These are phyloP conservation scores for Hypoxylon sp. DNA, from an alignment of 2,329 filamentous ascomycete species.

Conservation along the genomic window DNA sequence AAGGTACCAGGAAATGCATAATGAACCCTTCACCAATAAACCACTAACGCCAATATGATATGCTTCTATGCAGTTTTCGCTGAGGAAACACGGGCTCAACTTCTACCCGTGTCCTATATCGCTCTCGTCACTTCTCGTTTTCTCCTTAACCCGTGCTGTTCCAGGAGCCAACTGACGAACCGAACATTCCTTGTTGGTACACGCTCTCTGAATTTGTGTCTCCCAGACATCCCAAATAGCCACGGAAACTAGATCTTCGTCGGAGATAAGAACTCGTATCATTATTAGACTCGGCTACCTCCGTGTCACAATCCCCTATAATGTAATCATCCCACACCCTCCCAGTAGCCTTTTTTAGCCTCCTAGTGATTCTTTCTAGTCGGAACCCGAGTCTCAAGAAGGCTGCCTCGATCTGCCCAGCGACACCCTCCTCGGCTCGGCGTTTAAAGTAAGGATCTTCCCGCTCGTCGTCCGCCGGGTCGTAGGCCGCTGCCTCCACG, in stretches of 20 bases:
- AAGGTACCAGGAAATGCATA: slow-evolving; percentile 33
- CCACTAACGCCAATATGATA: slow-evolving; percentile 33
- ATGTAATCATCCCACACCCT: slow-evolving; percentile 32
- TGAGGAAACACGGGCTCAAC: background rate
- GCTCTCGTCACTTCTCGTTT: slow-evolving; percentile 4
- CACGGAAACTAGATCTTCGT: background rate
- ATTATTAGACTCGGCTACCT: slow-evolving; percentile 6
- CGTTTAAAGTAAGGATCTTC: slow-evolving; percentile 20
- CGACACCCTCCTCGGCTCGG: slow-evolving; percentile 23
- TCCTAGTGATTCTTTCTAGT: background rate
- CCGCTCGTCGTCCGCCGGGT: slow-evolving; percentile 31
- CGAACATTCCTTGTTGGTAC: background rate
- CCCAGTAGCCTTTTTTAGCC: background rate
- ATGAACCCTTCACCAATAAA: slow-evolving; percentile 2
- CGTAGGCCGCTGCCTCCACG: slow-evolving; percentile 28
- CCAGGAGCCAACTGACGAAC: background rate
- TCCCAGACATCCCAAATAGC: background rate
- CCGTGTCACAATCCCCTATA: slow-evolving; percentile 17
- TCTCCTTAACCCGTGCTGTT: background rate
- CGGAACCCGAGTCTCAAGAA: slow-evolving; percentile 6
- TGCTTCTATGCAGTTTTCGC: slow-evolving; percentile 28
- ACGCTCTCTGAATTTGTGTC: background rate
- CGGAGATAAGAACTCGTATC: background rate
- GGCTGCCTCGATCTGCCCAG: slow-evolving; percentile 28
- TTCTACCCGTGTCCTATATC: background rate